Evolutionary conservation across 306 rosid species (phyloP).

Genomic region (Casuarina cunninghamiana): DNA sequence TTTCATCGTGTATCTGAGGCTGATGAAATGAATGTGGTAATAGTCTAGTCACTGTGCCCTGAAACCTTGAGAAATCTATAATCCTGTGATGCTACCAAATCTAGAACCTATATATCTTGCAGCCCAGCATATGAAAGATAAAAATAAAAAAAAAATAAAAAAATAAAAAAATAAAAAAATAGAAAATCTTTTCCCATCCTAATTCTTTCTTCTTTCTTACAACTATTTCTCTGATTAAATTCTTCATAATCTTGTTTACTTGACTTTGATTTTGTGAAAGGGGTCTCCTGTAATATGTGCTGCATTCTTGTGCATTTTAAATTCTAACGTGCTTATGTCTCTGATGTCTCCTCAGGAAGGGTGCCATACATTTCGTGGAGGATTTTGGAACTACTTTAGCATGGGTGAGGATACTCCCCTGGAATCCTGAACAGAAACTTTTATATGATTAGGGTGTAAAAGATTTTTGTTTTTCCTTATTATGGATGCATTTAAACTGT

Average conservation of each 20-base stretch:
- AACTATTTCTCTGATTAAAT: not conserved
- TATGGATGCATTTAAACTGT: constrained; percentile 1
- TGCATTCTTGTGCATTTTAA: constrained; percentile 3
- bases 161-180: too few species aligned
- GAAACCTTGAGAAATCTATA: not conserved
- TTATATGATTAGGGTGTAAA: constrained; percentile 15
- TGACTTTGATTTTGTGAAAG: constrained; percentile 15
- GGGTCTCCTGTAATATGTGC: constrained; percentile 15
- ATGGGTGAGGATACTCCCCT: constrained; percentile 67
- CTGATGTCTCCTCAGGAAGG: constrained; percentile 68
- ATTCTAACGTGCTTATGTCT: constrained; percentile 25
- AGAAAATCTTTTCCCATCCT: not conserved
- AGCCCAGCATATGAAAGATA: not conserved
- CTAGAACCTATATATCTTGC: not conserved
- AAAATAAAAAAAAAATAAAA: not conserved
- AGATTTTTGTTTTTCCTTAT: constrained; percentile 4
- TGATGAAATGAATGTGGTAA: constrained; percentile 69
- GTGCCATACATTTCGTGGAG: constrained; percentile 88
- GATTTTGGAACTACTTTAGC: constrained; percentile 98
- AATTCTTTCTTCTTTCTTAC: not conserved
- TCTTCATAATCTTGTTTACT: not conserved
- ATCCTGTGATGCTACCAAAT: constrained; percentile 1
- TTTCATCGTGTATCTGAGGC: constrained; percentile 72
- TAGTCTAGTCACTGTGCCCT: constrained; percentile 11
- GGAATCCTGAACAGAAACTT: constrained; percentile 19